Evolutionary conservation across 768 basidiomycete genomes (phyloP).

Genomic region (Naganishia randhawae): DNA sequence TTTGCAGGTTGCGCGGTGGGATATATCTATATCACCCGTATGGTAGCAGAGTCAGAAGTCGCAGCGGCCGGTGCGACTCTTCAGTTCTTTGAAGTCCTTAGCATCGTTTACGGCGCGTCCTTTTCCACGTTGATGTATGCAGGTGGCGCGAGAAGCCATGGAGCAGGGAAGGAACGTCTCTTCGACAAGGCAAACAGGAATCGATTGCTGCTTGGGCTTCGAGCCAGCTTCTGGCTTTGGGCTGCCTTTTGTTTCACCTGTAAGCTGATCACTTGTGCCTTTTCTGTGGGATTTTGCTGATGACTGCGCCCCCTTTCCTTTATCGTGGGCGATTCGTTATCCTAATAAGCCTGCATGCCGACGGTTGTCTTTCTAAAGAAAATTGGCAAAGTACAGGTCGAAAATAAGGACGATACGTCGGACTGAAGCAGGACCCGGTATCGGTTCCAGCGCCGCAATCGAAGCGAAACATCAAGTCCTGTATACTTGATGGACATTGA

Average conservation of each 20-base stretch:
- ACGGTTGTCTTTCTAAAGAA: background rate
- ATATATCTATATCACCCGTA: background rate
- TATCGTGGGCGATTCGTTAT: background rate
- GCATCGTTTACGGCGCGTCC: background rate
- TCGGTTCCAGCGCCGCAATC: too few species aligned
- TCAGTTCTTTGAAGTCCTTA: background rate
- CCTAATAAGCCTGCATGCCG: background rate
- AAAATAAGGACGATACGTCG: background rate
- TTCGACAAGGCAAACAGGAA: background rate
- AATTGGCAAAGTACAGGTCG: background rate
- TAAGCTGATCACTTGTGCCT: background rate
- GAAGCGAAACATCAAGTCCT: too few species aligned
- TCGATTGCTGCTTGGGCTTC: background rate
- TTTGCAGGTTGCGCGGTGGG: background rate
- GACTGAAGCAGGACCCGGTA: too few species aligned
- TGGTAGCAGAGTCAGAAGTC: background rate
- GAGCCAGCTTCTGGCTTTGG: background rate
- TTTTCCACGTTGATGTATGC: background rate
- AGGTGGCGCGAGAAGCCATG: background rate
- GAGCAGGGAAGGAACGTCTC: background rate
- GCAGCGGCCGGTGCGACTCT: constrained; percentile 2
- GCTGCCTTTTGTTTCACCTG: constrained; percentile 2
- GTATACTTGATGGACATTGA: too few species aligned
- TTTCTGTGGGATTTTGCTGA: background rate
- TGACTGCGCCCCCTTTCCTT: background rate